phyloP scores from a whole-genome alignment of 306 rosid genomes.

The Begonia loranthoides region DNA sequence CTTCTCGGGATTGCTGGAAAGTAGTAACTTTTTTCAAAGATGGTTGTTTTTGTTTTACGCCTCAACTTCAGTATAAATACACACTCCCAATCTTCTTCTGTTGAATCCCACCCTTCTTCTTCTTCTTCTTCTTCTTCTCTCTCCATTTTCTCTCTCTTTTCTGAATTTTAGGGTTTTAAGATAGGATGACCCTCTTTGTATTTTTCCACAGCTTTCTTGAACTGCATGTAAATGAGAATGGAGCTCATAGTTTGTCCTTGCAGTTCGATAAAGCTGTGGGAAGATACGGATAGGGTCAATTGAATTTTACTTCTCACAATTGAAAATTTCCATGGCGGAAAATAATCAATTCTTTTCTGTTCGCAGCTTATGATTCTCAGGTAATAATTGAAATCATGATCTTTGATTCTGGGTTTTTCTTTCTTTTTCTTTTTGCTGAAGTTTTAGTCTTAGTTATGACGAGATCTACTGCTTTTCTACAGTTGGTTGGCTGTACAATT shows the following conservation, averaged over 20 bases:
- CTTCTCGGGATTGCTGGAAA: slow-evolving; percentile 91
- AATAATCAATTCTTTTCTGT: too few species aligned
- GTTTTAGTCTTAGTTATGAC: too few species aligned
- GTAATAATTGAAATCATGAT: too few species aligned
- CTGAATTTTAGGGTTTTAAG: slow-evolving; percentile 1
- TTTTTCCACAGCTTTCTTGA: slow-evolving; percentile 99
- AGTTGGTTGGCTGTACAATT: too few species aligned
- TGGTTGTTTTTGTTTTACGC: background rate
- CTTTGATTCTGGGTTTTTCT: too few species aligned
- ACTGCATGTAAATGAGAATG: slow-evolving; percentile 48
- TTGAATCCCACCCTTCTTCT: slow-evolving; percentile 22
- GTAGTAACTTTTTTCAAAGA: too few species aligned
- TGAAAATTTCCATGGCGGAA: background rate
- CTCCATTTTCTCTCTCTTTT: slow-evolving; percentile 5
- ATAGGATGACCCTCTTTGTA: slow-evolving; percentile 66
- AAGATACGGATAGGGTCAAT: slow-evolving; percentile 77
- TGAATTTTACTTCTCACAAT: slow-evolving; percentile 1
- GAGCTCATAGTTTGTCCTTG: slow-evolving; percentile 15
- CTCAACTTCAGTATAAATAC: slow-evolving; percentile 56
- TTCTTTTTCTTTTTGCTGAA: too few species aligned
- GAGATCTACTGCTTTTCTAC: too few species aligned
- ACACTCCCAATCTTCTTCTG: slow-evolving; percentile 14
- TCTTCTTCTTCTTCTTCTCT: slow-evolving; percentile 1
- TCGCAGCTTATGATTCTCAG: too few species aligned
- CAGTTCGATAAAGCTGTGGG: slow-evolving; percentile 99